Base-by-base conservation (phyloP, 2,329 filamentous ascomycete genomes). In the Rhynchosporium graminicola region DNA sequence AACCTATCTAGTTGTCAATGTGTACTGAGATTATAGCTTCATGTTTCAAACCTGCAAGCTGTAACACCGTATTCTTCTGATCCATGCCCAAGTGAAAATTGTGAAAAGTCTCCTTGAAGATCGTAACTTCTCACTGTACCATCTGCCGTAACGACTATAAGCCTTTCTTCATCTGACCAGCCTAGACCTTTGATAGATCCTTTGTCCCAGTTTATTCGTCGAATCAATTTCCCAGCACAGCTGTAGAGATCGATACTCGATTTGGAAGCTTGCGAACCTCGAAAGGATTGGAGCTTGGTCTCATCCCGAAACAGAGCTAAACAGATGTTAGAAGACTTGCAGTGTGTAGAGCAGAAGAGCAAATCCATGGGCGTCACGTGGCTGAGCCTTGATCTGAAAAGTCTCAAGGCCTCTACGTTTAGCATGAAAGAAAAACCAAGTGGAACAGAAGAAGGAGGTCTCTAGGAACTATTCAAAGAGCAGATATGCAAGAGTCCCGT, bases 101-200 rank as follows among this genome's bases (percentile, higher is more conserved):
- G 93, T 15, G 89, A 91, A 74, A 99, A 99, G 74, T 98, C 94
- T 65, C 90, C 91, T 75, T 97, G 90, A n/a, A 99, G 79, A 72
- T 95, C 91, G 74, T 92, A 87, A 75, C 92, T 95, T 64, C 93
- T 84, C 48, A 98, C 94, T 0, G 87, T 94, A 29, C 95, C 95
- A 73, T 99, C 94, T 59, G 90, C 85, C 9, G 92, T 91, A 57
- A 98, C 87, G 0, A 97, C 89, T 3, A 99, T 80, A 52, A 99
- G 82, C 74, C 90, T 89, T 80, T 99, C 95, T 68, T 97, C 92
- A 72, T 97, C 94, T 26, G 93, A 97, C 95, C 95, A 99, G 40
- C 95, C 95, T 26, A 99, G 82, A 1, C 91, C 92, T 75, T 88
- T 90, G 73, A 99, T 91, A 3, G 87, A 81, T 51, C 91, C 91